phyloP scores from a whole-genome alignment of 495 filamentous ascomycete species.

The Penicillium waksmanii region DNA sequence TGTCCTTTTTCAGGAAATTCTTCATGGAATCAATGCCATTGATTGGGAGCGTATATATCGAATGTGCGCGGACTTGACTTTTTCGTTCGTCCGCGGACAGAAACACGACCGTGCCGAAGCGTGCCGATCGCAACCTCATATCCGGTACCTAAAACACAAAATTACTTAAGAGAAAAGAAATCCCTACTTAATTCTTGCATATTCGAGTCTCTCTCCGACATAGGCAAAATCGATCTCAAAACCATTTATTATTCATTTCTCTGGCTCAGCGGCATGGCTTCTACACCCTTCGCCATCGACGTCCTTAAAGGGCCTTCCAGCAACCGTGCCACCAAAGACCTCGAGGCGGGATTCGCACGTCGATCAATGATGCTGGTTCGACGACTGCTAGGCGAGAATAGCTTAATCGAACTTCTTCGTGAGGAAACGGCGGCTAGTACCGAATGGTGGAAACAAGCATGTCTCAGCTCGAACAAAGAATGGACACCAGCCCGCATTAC shows the following conservation, averaged over 20 bases:
- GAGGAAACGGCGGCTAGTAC: neutral
- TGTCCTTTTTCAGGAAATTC: too few relatives aligned
- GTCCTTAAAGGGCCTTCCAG: neutral
- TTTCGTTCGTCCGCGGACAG: neutral
- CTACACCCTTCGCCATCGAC: neutral
- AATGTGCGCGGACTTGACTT: too few relatives aligned
- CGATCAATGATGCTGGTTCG: neutral
- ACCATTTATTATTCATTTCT: too few relatives aligned
- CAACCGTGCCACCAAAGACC: neutral
- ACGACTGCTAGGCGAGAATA: neutral
- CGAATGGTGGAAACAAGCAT: neutral
- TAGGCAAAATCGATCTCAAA: too few relatives aligned
- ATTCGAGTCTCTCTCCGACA: too few relatives aligned
- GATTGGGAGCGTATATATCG: too few relatives aligned
- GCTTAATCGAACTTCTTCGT: neutral
- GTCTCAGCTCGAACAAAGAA: neutral
- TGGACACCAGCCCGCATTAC: neutral
- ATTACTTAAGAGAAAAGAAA: too few relatives aligned
- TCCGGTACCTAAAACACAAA: too few relatives aligned
- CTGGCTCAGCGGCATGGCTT: too few relatives aligned
- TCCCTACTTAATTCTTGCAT: too few relatives aligned
- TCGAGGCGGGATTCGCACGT: neutral
- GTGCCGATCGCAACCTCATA: too few relatives aligned
- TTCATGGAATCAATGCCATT: too few relatives aligned
- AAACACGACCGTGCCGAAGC: neutral